Percentiles rank a stretch among this genome's conserved stretches.
Conservation (phyloP, 2,329 filamentous ascomycete genomes). For the Beauveria sp. region DNA sequence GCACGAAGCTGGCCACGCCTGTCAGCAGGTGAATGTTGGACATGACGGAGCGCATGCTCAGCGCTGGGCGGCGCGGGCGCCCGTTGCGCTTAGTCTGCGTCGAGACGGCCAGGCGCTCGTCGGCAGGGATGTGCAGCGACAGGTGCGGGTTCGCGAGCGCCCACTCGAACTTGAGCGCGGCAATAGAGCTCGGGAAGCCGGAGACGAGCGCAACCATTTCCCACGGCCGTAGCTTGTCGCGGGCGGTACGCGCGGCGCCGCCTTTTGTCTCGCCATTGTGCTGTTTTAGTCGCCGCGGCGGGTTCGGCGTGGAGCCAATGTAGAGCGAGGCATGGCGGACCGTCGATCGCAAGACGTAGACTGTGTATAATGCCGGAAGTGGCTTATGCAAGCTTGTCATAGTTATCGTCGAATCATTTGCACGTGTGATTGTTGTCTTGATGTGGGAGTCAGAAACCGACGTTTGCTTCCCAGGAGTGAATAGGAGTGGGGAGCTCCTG, state of each 20-base stretch:
- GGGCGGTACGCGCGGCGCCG: conserved; percentile 70
- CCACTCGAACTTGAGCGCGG: conserved; percentile 95
- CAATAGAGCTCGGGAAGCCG: conserved; percentile 80
- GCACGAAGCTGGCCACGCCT: conserved; percentile 67
- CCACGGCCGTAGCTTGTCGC: conserved; percentile 68
- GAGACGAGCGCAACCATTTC: conserved; percentile 82
- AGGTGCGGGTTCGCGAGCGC: conserved; percentile 81
- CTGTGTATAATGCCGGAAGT: conserved; percentile 86
- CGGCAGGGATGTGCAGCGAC: conserved; percentile 67
- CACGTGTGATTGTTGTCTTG: not conserved
- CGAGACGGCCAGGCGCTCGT: conserved; percentile 49
- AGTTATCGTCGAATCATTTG: conserved; percentile 13
- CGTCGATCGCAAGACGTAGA: conserved; percentile 84
- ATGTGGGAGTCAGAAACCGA: not conserved
- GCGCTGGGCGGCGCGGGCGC: conserved; percentile 47
- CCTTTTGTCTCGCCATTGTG: conserved; percentile 83
- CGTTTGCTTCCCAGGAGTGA: not conserved
- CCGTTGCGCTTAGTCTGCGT: conserved; percentile 44
- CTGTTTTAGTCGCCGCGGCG: conserved; percentile 74
- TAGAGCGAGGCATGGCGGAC: conserved; percentile 67
- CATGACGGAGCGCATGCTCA: conserved; percentile 60
- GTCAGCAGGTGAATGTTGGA: conserved; percentile 77
- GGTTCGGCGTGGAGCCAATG: conserved; percentile 87
- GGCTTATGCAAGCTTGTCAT: conserved; percentile 41
- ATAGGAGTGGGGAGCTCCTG: not conserved